Conservation (phyloP, 306 rosid species). For the Malus sieversii region DNA sequence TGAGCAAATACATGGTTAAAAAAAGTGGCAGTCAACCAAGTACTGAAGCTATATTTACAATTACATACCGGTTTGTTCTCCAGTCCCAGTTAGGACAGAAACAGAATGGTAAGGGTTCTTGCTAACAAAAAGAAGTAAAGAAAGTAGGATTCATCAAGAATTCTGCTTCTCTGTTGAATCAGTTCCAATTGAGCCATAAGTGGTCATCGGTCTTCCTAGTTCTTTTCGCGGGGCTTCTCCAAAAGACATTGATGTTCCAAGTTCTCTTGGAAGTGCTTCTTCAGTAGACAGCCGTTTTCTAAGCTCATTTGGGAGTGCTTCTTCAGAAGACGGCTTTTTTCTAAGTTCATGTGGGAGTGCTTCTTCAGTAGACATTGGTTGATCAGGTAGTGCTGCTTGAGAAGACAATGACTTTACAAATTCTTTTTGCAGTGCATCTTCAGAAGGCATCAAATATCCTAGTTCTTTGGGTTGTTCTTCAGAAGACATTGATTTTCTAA, state of each 20-base stretch:
- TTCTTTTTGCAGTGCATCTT: background rate
- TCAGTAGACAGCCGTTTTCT: background rate
- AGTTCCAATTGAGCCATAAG: constrained; percentile 11
- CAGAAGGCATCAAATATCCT: background rate
- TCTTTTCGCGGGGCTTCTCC: background rate
- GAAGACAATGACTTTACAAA: background rate
- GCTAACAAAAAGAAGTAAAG: background rate
- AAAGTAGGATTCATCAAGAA: background rate
- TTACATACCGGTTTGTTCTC: background rate
- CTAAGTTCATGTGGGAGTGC: background rate
- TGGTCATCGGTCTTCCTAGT: background rate
- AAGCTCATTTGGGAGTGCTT: background rate
- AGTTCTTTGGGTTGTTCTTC: background rate
- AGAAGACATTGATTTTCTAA: background rate
- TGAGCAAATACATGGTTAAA: background rate
- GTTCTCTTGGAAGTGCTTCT: background rate
- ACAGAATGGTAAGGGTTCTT: background rate
- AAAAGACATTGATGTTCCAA: background rate
- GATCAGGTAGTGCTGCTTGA: background rate
- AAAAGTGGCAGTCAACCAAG: background rate
- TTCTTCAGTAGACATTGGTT: background rate
- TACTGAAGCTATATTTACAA: background rate
- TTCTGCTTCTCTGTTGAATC: background rate
- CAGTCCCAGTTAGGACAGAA: background rate
- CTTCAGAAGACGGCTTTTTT: background rate